A percentile compares a stretch with the other conserved stretches of the same genome.
phyloP scores from a whole-genome alignment of 805 yeast genomes.

The Suhomyces tanzawaensis region DNA sequence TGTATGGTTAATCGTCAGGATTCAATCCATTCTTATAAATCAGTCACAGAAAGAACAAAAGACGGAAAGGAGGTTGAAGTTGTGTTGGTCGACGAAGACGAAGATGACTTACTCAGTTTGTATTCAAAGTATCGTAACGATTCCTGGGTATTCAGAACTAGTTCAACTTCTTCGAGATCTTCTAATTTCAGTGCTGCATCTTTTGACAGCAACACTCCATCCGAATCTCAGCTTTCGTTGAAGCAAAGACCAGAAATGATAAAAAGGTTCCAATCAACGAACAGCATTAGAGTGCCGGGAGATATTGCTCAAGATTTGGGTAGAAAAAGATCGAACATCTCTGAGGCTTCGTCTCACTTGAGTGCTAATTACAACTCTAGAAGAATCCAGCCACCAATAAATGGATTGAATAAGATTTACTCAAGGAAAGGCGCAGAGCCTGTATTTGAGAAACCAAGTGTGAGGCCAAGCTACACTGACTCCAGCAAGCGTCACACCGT shows the following conservation, averaged over 20 bases:
- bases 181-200: constrained; percentile 16
- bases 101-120: constrained; percentile 37
- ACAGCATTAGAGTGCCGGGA: background rate
- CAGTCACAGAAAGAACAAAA: constrained; percentile 36
- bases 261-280: constrained; percentile 3
- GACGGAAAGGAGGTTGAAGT: constrained; percentile 43
- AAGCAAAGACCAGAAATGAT: constrained; percentile 4
- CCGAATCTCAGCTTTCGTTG: constrained; percentile 17
- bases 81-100: constrained; percentile 38
- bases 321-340: constrained; percentile 5
- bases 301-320: constrained; percentile 1
- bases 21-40: constrained; percentile 36
- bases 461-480: background rate
- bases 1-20: constrained; percentile 35
- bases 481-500: constrained; percentile 9
- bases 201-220: constrained; percentile 19
- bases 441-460: background rate
- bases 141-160: constrained; percentile 25
- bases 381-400: constrained; percentile 21
- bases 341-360: constrained; percentile 11
- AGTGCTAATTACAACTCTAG: constrained; percentile 20
- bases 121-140: constrained; percentile 38
- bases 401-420: background rate
- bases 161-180: constrained; percentile 13
- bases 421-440: background rate